Base-by-base conservation (phyloP, 495 filamentous ascomycete species). In the Hyaloscypha bicolor region DNA sequence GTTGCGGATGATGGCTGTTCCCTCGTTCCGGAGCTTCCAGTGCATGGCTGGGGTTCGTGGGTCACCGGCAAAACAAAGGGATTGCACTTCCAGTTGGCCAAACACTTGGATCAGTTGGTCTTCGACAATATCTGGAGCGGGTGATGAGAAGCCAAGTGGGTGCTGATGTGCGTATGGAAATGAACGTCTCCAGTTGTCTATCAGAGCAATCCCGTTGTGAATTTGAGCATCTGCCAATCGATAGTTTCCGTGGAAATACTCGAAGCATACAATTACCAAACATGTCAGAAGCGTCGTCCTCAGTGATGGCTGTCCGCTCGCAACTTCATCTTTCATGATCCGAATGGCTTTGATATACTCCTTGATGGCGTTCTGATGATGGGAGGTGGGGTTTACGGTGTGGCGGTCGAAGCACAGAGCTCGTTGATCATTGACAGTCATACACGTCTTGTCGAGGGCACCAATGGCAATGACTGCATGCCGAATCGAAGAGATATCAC, bases 381-480 rank as follows among this genome's bases (percentile, higher is more conserved):
- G 65, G 9, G 42, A 25, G n/a, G 29, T 67, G 6, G 59, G 33
- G 21, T 55, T 56, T 11, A 16, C 33, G 19, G 45, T 45, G 9
- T 45, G 22, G 8, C 14, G 6, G 21, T 61, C 51, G 21, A 64
- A 55, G 32, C 62, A 64, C 9, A 67, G 31, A 19, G 35, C 51
- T 32, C 55, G 30, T 35, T 55, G 53, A 19, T 61, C 52, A 19
- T 55, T 32, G 29, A 33, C 33, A 9, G 64, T 52, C 69, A 71
- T 61, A 2, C 33, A 60, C 6, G 82, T 84, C 68, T 88, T 83
- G 63, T 89, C 88, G 25, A 88, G 76, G 0, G 86, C 84, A 42
- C 85, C 84, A n/a, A 91, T 75, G 51, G 88, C 88, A n/a, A 89
- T 79, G 5, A 89, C 81, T 19, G 87, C 86, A 72, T 91, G 87